Percentiles rank a stretch among this genome's conserved stretches.
phyloP scores from a whole-genome alignment of 306 rosid species.

The Medicago ruthenica region DNA sequence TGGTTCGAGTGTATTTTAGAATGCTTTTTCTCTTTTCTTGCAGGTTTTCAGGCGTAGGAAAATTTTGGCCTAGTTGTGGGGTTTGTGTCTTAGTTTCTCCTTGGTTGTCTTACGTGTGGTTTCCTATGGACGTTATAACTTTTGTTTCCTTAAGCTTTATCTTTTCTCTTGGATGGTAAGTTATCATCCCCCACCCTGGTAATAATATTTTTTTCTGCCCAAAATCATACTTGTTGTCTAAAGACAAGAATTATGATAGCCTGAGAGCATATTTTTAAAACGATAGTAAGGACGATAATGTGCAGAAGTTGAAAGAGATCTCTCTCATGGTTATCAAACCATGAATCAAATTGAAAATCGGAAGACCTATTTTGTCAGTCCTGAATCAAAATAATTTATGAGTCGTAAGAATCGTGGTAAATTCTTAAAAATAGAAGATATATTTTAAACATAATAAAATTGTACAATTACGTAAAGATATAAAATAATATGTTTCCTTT shows the following conservation, averaged over 20 bases:
- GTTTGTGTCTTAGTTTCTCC: no score
- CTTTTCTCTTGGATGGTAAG: no score
- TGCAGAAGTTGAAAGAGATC: conserved; percentile 14
- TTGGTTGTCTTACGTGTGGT: no score
- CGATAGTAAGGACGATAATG: not conserved
- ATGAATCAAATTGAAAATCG: conserved; percentile 14
- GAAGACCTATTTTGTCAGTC: not conserved
- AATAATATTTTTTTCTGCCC: no score
- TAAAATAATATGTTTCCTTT: conserved; percentile 15
- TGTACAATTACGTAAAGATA: not conserved
- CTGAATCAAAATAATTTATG: not conserved
- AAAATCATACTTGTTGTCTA: no score
- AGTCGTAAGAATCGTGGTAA: conserved; percentile 5
- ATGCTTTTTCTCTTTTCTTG: no score
- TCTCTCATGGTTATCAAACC: conserved; percentile 26
- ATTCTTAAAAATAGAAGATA: conserved; percentile 19
- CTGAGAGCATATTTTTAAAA: conserved; percentile 19
- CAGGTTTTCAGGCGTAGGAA: no score
- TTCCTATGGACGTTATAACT: no score
- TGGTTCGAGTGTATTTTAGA: no score
- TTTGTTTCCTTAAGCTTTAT: no score
- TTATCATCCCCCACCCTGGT: no score
- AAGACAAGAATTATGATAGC: not conserved
- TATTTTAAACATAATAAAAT: conserved; percentile 18
- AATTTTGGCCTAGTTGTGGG: no score